Evolutionary conservation across 345 rosid genomes (phyloP), one percentile per base, ranked within the genome.

Genomic region (Abelmoschus esculentus): DNA sequence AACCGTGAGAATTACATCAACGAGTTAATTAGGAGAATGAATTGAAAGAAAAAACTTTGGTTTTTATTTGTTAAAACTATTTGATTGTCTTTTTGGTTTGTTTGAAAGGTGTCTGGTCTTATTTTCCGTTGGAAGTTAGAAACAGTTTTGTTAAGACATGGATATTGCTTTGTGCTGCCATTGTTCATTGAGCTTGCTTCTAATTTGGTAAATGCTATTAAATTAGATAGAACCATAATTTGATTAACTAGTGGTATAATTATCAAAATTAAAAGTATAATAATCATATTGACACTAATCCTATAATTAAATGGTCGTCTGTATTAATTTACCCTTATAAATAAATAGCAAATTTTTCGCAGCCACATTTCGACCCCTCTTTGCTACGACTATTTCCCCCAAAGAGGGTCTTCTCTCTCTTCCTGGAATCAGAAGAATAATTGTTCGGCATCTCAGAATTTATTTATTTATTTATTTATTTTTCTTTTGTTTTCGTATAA

Each of bases 21-120:
- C 4, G 88, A 84, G 77, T 83, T 87, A 36, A 85, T 75, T 79
- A 82, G 93, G 82, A 89, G 98, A 74, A 93, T 93, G 98, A 93
- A 93, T 72, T 93, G 85, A 77, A 54, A 50, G 1, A 47, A 52
- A 22, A 22, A 22, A 22, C 66, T 19, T 38, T 40, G 32, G 22
- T 5, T 13, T 13, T 14, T 22, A 3, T 44, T 7, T 42, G 36
- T 22, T 5, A 17, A 26, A 46, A 26, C 52, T 66, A 46, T 38
- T 66, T 13, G 32, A 38, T 36, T 17, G 36, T 57, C 15, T 15
- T 61, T 61, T 66, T 66, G 3, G 38, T 28, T 26, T 47, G 19
- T 46, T 47, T 63, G 55, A 36, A 66, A 18, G 38, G 40, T 0
- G 26, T 22, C 26, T 22, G 26, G 26, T 22, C 26, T 22, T 22